Percentiles rank a stretch among this genome's conserved stretches.
Conservation (phyloP, 371 early-diverging fungal species). For the Apophysomyces elegans region DNA sequence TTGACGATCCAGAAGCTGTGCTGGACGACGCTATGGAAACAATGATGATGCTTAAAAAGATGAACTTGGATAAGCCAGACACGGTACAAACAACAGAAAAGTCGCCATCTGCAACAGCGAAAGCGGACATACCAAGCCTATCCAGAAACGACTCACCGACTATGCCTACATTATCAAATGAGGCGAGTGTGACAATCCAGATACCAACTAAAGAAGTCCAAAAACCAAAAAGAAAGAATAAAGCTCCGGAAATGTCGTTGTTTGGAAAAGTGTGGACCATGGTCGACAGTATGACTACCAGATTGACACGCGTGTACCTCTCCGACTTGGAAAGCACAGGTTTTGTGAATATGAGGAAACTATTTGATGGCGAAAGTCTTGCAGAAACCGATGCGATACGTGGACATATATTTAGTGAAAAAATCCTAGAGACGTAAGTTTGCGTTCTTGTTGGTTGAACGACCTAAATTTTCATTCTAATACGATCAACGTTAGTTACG, state of each 20-base stretch:
- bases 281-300: conserved; percentile 51
- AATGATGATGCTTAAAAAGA: conserved; percentile 53
- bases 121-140: neutral
- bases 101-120: neutral
- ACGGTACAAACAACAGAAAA: neutral
- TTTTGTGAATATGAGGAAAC: conserved; percentile 6
- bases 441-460: neutral
- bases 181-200: conserved; percentile 13
- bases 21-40: conserved; percentile 50
- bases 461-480: conserved; percentile 1
- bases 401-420: conserved; percentile 55
- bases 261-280: conserved; percentile 63
- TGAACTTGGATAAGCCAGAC: conserved; percentile 39
- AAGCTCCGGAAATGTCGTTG: conserved; percentile 45
- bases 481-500: conserved; percentile 26
- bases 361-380: conserved; percentile 21
- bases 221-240: conserved; percentile 36
- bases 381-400: conserved; percentile 37
- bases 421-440: conserved; percentile 53
- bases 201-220: conserved; percentile 14
- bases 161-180: neutral
- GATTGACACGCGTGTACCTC: conserved; percentile 42
- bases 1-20: conserved; percentile 24
- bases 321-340: conserved; percentile 23
- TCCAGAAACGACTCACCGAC: neutral